Evolutionary conservation across 176 grass and related monocot genomes (phyloP).

Genomic region (Eleusine coracana): DNA sequence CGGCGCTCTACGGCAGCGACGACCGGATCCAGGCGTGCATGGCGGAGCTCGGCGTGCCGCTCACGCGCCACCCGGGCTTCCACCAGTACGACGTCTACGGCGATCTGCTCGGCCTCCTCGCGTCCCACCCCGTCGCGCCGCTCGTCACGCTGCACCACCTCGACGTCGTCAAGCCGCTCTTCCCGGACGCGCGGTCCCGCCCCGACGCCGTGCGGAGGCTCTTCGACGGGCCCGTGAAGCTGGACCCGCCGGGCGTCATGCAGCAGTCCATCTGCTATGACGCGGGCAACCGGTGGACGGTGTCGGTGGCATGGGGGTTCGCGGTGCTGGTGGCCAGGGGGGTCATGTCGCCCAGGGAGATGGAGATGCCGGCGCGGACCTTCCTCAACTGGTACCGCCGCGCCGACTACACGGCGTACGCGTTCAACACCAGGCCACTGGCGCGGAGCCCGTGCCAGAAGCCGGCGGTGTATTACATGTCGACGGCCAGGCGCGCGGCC

Average conservation of each 20-base stretch:
- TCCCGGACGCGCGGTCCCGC: conserved; percentile 55
- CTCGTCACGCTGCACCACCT: conserved; percentile 92
- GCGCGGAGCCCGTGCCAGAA: conserved; percentile 88
- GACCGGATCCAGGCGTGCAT: conserved; percentile 99
- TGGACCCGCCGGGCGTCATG: conserved; percentile 83
- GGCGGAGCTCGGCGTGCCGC: conserved; percentile 90
- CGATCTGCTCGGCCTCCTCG: conserved; percentile 79
- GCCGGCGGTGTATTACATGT: conserved; percentile 83
- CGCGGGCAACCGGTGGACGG: conserved; percentile 63
- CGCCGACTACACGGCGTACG: conserved; percentile 91
- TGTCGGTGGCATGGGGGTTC: conserved; percentile 95
- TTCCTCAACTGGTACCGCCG: conserved; percentile 97
- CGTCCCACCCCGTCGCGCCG: conserved; percentile 79
- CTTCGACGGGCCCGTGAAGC: conserved; percentile 65
- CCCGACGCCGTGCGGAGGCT: conserved; percentile 62
- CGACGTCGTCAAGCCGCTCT: conserved; percentile 82
- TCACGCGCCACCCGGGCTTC: conserved; percentile 89
- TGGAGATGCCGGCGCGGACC: conserved; percentile 94
- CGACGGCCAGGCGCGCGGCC: conserved; percentile 35
- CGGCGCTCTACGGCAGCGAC: conserved; percentile 88
- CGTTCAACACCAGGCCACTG: conserved; percentile 89
- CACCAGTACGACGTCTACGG: conserved; percentile 98
- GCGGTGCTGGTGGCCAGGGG: conserved; percentile 73
- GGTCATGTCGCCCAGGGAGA: conserved; percentile 86
- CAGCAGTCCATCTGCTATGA: conserved; percentile 99